These are phyloP conservation scores for Linanthus parryae DNA, from an alignment of 148 eudicot species.

Conservation along the genomic window DNA sequence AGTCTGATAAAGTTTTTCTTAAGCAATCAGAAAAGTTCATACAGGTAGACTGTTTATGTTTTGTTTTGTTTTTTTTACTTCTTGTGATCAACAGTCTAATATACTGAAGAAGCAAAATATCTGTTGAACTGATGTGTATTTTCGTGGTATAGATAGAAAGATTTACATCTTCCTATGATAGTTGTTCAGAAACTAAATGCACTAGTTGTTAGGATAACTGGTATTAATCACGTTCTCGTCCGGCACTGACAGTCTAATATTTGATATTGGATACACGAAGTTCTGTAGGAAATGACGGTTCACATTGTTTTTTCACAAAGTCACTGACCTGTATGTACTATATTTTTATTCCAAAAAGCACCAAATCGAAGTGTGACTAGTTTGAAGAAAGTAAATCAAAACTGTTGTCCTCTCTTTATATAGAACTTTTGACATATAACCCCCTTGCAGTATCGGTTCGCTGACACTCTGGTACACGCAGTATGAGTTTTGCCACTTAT, in stretches of 20 bases:
- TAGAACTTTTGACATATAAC: too few relatives aligned
- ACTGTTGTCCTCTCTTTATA: too few relatives aligned
- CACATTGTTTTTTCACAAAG: not conserved
- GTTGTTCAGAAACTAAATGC: not conserved
- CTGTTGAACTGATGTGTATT: not conserved
- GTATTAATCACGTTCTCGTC: not conserved
- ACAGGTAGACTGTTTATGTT: conserved; percentile 29
- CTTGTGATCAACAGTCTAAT: too few relatives aligned
- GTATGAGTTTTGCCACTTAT: too few relatives aligned
- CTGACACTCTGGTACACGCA: too few relatives aligned
- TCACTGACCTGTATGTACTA: too few relatives aligned
- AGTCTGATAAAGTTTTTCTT: conserved; percentile 63
- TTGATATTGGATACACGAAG: not conserved
- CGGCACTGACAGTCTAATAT: not conserved
- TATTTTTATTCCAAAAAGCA: too few relatives aligned
- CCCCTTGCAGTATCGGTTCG: too few relatives aligned
- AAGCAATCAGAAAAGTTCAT: conserved; percentile 67
- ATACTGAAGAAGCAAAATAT: not conserved
- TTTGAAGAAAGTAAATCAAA: too few relatives aligned
- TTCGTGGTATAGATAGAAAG: not conserved
- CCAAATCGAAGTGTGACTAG: too few relatives aligned
- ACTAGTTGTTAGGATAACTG: not conserved
- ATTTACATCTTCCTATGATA: not conserved
- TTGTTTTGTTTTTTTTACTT: not conserved
- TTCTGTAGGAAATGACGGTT: not conserved